phyloP scores from a whole-genome alignment of 106 monocot species.

The Agapanthus africanus region DNA sequence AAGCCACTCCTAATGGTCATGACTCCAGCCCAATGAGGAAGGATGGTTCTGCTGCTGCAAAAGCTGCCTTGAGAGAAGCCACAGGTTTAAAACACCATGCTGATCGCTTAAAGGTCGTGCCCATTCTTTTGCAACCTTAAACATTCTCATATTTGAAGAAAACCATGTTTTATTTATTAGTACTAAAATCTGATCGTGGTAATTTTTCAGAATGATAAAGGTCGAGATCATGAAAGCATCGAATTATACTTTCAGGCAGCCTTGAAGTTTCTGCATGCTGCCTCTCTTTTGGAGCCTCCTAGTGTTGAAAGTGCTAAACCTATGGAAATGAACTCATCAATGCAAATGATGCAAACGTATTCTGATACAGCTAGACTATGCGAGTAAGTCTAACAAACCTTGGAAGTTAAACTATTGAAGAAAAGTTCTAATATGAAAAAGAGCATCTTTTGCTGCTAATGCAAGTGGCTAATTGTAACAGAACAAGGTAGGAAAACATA shows the following conservation, averaged over 20 bases:
- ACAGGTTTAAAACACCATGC: constrained; percentile 80
- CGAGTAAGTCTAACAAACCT: constrained; percentile 47
- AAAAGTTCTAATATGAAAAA: too few species aligned
- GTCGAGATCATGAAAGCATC: constrained; percentile 64
- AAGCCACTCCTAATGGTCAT: constrained; percentile 24
- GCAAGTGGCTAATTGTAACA: not conserved
- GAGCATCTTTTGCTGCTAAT: too few species aligned
- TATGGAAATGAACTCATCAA: constrained; percentile 31
- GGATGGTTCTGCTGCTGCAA: constrained; percentile 30
- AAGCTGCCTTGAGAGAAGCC: constrained; percentile 62
- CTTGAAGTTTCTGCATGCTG: constrained; percentile 73
- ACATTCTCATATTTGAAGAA: constrained; percentile 1
- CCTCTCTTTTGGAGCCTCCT: constrained; percentile 62
- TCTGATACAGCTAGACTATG: constrained; percentile 81
- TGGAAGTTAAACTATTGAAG: not conserved
- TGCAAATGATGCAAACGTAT: constrained; percentile 51
- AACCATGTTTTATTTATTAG: constrained; percentile 8
- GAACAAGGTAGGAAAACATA: too few species aligned
- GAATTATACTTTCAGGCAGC: constrained; percentile 82
- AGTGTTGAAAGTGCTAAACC: constrained; percentile 47
- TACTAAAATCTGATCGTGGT: not conserved
- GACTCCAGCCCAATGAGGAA: constrained; percentile 37
- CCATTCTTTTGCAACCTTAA: constrained; percentile 5
- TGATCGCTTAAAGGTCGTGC: constrained; percentile 62
- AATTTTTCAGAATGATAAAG: constrained; percentile 40